Evolutionary conservation across 116 monocot species (phyloP).

Genomic region (Zostera marina): DNA sequence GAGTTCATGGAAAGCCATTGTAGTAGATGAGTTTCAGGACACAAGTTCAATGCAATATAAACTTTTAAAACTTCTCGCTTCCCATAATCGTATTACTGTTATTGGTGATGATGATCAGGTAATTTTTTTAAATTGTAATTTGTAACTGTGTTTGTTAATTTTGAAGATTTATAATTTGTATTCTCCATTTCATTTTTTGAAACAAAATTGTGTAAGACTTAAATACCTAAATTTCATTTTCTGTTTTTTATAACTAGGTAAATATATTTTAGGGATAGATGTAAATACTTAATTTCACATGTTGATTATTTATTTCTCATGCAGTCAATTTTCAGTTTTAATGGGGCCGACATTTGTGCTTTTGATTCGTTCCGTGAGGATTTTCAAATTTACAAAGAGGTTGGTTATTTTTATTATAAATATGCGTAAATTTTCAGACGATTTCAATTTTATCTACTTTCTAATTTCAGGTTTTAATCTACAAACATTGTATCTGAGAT

Average conservation of each 20-base stretch:
- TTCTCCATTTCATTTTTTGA: too few relatives aligned
- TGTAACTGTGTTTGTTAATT: background rate
- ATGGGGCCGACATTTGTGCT: conserved; percentile 76
- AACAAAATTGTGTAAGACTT: background rate
- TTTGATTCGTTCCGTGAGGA: conserved; percentile 88
- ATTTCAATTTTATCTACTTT: background rate
- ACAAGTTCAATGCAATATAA: conserved; percentile 92
- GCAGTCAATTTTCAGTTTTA: conserved; percentile 97
- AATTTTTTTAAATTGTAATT: background rate
- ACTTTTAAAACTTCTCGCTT: conserved; percentile 56
- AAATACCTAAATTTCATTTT: background rate
- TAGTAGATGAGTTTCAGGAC: conserved; percentile 98
- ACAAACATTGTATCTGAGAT: too few relatives aligned
- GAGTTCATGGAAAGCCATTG: conserved; percentile 69
- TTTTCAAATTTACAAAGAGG: conserved; percentile 77
- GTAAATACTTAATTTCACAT: background rate
- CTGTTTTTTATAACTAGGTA: background rate
- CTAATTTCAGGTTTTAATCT: too few relatives aligned
- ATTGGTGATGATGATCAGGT: conserved; percentile 99
- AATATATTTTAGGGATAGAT: too few relatives aligned
- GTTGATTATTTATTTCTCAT: conserved; percentile 1
- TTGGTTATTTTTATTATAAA: conserved; percentile 9
- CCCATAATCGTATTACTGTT: conserved; percentile 63
- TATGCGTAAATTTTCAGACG: background rate
- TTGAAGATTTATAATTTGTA: background rate